Evolutionary conservation across 179 eudicot genomes (phyloP), one percentile per base, ranked within the genome.

Genomic region (Dionaea muscipula): DNA sequence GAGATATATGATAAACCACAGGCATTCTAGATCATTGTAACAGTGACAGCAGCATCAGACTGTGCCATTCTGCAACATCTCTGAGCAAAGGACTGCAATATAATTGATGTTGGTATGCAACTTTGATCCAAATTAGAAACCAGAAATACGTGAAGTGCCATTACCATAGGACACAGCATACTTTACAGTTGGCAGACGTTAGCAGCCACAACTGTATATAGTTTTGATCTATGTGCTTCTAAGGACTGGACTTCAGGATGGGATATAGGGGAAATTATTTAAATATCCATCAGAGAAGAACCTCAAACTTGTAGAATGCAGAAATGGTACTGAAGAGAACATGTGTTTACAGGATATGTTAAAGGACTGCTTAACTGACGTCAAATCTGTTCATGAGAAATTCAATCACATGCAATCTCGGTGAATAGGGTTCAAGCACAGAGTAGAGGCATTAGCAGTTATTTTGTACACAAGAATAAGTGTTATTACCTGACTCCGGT

Each of bases 401-500:
- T 43, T n/a, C 11, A 43, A 43, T 17, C 47, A 43, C 20, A 4
- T 15, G 20, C 20, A 17, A 43, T 43, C 19, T 7, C 10, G 22
- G n/a, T 19, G 19, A 43, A 18, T 18, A 0, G 47, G 47, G 10
- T 19, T 7, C 6, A n/a, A 43, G 10, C 16, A 16, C 47, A 6
- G 2, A n/a, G 9, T 18, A n/a, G 22, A 1, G 10, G 24, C 26
- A 53, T 53, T 11, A 26, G 21, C 17, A 33, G 15, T 1, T 11
- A 31, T 28, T 15, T 21, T 22, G 15, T 31, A 17, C 13, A 53
- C 26, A 53, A 27, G 7, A n/a, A 7, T 49, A 47, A 13, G 46
- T 53, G 56, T 8, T n/a, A 26, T 36, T 60, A 93, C 99, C 96
- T 85, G 90, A 76, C 79, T 87, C 61, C 96, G 81, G 51, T 85